Conservation (phyloP, 257 asterid genomes). For the Capsicum baccatum region DNA sequence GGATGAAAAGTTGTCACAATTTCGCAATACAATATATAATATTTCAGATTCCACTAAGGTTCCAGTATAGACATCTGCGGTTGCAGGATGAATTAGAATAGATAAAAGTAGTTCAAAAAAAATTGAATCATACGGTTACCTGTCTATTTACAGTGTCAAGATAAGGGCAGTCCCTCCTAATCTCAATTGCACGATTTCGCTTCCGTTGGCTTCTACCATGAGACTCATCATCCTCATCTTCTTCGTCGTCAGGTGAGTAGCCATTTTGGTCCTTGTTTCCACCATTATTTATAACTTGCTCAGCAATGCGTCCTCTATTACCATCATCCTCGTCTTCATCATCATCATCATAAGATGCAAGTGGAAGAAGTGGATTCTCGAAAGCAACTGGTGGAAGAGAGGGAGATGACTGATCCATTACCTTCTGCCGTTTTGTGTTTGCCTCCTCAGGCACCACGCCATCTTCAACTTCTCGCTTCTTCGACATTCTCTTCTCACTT, state of each 20-base stretch:
- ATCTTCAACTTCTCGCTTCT: conserved; percentile 57
- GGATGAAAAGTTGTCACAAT: not conserved
- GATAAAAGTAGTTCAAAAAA: not conserved
- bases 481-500: conserved; percentile 44
- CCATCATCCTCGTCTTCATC: conserved; percentile 65
- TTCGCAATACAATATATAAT: not conserved
- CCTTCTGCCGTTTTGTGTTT: conserved; percentile 62
- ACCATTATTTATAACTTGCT: conserved; percentile 31
- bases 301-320: conserved; percentile 35
- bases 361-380: conserved; percentile 75
- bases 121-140: conserved; percentile 51
- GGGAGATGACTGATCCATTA: conserved; percentile 42
- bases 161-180: conserved; percentile 93
- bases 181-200: conserved; percentile 67
- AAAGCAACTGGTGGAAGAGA: conserved; percentile 43
- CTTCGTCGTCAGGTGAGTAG: conserved; percentile 28
- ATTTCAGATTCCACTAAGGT: not conserved
- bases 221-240: conserved; percentile 54
- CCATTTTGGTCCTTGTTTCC: conserved; percentile 40
- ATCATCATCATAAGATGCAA: conserved; percentile 73
- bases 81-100: conserved; percentile 1
- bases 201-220: conserved; percentile 49
- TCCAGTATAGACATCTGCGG: not conserved
- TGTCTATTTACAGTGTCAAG: conserved; percentile 97
- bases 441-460: conserved; percentile 43